Evolutionary conservation across 306 rosid species (phyloP).

Genomic region (Aeschynomene evenia): DNA sequence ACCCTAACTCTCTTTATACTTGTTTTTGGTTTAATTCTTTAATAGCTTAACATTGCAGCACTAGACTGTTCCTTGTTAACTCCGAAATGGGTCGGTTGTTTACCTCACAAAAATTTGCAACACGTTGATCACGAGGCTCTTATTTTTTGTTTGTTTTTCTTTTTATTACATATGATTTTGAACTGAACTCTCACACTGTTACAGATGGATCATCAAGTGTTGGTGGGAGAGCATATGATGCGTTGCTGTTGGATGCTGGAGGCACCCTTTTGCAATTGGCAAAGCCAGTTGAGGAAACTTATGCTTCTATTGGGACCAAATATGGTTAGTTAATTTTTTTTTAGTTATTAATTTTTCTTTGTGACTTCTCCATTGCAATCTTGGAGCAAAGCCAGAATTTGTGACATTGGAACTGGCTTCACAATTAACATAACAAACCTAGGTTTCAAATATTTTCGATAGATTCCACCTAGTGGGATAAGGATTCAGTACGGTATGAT

Average conservation of each 20-base stretch:
- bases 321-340: constrained; percentile 43
- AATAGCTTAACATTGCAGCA: not conserved
- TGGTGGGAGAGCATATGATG: constrained; percentile 53
- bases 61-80: not conserved
- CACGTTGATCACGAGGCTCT: not conserved
- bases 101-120: not conserved
- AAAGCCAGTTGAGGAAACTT: constrained; percentile 71
- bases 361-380: not conserved
- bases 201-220: constrained; percentile 36
- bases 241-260: constrained; percentile 88
- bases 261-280: constrained; percentile 89
- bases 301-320: constrained; percentile 72
- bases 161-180: not conserved
- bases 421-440: not conserved
- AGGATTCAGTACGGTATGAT: no score
- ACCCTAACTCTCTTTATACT: no score
- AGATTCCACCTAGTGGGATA: no score
- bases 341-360: not conserved
- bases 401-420: not conserved
- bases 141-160: not conserved
- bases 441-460: not conserved
- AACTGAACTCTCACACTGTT: constrained; percentile 9
- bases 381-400: not conserved
- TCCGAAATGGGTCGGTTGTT: not conserved
- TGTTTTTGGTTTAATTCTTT: no score